Percentiles rank a stretch among this genome's conserved stretches.
Evolutionary conservation across 768 basidiomycete species (phyloP).

Genomic region (Lactifluus subvellereus): DNA sequence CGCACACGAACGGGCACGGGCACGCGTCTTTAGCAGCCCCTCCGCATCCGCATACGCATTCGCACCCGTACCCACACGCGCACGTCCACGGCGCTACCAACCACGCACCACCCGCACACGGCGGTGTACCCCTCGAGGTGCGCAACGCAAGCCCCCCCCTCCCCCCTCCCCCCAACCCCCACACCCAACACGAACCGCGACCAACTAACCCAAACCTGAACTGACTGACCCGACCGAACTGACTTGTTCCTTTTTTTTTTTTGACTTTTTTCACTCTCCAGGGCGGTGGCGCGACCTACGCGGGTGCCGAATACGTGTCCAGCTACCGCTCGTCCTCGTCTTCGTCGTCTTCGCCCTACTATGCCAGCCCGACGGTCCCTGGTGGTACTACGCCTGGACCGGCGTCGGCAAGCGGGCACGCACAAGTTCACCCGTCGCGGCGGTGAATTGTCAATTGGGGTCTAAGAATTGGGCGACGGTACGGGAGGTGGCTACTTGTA

Average conservation of each 20-base stretch:
- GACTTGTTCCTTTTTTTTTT: not conserved
- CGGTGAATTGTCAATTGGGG: not conserved
- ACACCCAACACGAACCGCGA: too few species aligned
- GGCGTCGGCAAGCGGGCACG: not conserved
- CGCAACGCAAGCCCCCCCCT: not conserved
- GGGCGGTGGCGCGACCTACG: not conserved
- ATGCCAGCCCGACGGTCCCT: not conserved
- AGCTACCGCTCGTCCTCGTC: not conserved
- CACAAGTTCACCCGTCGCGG: not conserved
- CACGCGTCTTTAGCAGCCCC: not conserved
- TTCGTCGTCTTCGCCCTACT: not conserved
- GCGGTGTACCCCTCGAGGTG: not conserved
- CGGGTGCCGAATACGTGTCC: not conserved
- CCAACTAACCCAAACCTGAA: too few species aligned
- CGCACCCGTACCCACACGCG: not conserved
- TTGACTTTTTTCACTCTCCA: not conserved
- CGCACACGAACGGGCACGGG: slow-evolving; percentile 4
- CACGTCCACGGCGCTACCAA: not conserved
- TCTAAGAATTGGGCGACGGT: too few species aligned
- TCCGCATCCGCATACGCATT: not conserved
- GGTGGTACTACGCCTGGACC: not conserved
- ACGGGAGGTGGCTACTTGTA: too few species aligned
- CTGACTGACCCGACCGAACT: not conserved
- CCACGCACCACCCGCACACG: not conserved
- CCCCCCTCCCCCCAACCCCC: too few species aligned